Base-by-base conservation (phyloP, 108 stramenopile genomes). In the Chaetoceros tenuissimus region DNA sequence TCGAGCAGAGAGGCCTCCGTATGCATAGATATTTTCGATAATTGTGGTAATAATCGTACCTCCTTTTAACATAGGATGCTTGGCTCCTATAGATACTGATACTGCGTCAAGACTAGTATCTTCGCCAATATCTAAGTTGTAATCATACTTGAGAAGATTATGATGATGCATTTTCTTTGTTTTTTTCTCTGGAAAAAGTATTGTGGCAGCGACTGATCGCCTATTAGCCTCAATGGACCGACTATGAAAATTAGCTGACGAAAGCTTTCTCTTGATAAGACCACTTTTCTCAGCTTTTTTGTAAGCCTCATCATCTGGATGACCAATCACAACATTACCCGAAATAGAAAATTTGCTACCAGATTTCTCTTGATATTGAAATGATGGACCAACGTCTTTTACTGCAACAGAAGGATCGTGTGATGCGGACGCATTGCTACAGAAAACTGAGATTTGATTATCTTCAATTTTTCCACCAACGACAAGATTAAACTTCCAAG, bases 21-120 rank as follows among this genome's bases (percentile, higher is more conserved):
- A 81, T 0, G 85, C 85, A 60, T 87, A 92, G 31, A 92, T 79
- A 2, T 81, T 76, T 57, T 92, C 90, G 29, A 87, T 57, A 59
- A 92, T 85, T 16, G 80, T 84, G 0, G 90, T 84, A 13, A 92
- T 71, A 55, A 87, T 80, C 18, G 80, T 84, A 8, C 86, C 90
- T 13, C 90, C 90, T 47, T 85, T 87, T 3, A 92, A 58, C 85
- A 92, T 84, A 8, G 86, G 86, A 60, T 92, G 90, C 22, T 75
- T 82, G 17, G 81, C 90, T 25, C 85, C 90, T 29, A 84, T 75
- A 0, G 85, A 84, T 26, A 87, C 53, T 10, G 90, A 85, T 22
- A 92, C 53, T 26, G 90, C 78, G 59, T 92, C 90, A 16, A 92
- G 46, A 43, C 64, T 73, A 3, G 81, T 80, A 59, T 87, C 84